phyloP scores from a whole-genome alignment of 2,329 filamentous ascomycete genomes.

The Paraphaeosphaeria minitans region DNA sequence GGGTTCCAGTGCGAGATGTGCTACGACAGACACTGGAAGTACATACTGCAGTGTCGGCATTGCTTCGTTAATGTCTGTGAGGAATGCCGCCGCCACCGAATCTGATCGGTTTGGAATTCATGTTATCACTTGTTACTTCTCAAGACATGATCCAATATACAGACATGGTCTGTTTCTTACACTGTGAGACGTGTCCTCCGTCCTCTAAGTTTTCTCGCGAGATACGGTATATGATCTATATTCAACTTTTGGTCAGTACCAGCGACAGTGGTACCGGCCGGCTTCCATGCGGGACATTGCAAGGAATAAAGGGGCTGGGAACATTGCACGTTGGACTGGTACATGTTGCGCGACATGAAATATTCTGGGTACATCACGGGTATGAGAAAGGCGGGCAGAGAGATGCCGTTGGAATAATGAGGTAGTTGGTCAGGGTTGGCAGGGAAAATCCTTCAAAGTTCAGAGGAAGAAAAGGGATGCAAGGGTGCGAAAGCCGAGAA shows the following conservation, averaged over 20 bases:
- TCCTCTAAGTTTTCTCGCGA: no score
- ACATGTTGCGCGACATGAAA: neutral
- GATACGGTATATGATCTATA: no score
- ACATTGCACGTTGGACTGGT: neutral
- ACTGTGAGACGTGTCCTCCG: no score
- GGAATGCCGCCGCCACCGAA: conserved; percentile 28
- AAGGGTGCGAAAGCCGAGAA: neutral
- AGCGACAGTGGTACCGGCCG: no score
- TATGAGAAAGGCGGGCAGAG: neutral
- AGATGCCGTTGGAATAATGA: neutral
- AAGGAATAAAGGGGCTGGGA: neutral
- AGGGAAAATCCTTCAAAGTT: neutral
- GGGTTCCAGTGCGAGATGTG: conserved; percentile 35
- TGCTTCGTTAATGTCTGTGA: conserved; percentile 29
- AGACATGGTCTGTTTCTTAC: no score
- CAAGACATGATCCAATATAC: no score
- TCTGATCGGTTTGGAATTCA: conserved; percentile 9
- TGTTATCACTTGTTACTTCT: no score
- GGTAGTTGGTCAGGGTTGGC: neutral
- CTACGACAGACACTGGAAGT: conserved; percentile 23
- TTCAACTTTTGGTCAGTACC: no score
- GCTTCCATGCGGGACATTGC: no score
- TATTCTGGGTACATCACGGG: neutral
- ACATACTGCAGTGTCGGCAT: conserved; percentile 28
- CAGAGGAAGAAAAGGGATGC: neutral